Evolutionary conservation across 352 stramenopile genomes (phyloP).

Genomic region (Pythium coloratum): DNA sequence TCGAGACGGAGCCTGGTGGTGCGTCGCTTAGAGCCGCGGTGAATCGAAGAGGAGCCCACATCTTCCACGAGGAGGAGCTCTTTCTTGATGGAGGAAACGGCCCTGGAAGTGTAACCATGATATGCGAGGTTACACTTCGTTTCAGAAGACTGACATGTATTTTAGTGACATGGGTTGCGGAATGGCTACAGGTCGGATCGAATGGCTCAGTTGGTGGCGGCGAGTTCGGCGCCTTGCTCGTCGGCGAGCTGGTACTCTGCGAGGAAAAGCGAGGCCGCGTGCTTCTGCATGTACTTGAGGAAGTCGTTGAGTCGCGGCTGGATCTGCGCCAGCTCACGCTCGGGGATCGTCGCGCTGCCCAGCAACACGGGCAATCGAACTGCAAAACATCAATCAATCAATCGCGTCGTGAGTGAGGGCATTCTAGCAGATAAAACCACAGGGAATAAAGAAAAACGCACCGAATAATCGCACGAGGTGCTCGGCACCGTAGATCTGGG

Average conservation of each 20-base stretch:
- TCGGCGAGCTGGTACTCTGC: constrained; percentile 60
- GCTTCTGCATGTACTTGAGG: constrained; percentile 83
- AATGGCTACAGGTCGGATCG: not conserved
- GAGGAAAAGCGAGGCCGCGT: constrained; percentile 67
- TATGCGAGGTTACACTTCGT: not conserved
- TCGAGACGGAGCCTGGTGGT: not conserved
- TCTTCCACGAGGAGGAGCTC: constrained; percentile 2
- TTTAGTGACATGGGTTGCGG: constrained; percentile 16
- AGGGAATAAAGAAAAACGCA: constrained; percentile 33
- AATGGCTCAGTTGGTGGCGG: constrained; percentile 4
- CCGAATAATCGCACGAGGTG: constrained; percentile 91
- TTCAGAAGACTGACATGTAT: constrained; percentile 2
- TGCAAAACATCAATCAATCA: constrained; percentile 15
- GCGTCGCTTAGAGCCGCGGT: constrained; percentile 2
- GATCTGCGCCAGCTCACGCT: constrained; percentile 62
- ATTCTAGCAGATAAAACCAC: not conserved
- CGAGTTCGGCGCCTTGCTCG: constrained; percentile 51
- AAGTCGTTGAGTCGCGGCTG: constrained; percentile 80
- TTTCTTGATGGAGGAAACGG: constrained; percentile 1
- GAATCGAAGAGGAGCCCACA: constrained; percentile 15
- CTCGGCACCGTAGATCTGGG: constrained; percentile 92
- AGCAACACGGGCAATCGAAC: constrained; percentile 82
- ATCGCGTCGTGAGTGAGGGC: too few relatives aligned
- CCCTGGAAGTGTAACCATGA: not conserved
- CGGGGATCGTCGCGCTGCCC: constrained; percentile 51